Base-by-base conservation (phyloP, 352 stramenopile genomes). In the Lagenidium giganteum region DNA sequence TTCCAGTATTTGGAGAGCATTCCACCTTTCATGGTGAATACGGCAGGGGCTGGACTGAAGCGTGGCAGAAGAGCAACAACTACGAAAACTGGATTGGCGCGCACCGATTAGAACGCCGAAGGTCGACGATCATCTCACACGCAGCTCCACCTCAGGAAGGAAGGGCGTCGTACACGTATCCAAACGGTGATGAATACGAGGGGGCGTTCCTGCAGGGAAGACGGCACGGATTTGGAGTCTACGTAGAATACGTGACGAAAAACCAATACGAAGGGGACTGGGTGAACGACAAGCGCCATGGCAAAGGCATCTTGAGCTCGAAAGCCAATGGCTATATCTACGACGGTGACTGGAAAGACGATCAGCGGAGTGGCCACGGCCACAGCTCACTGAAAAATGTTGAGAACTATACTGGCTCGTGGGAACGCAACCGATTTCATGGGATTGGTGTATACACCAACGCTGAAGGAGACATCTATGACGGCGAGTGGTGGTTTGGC, bases 121-220 rank as follows among this genome's bases (percentile, higher is more conserved):
- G 53, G 8, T 55, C 33, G 12, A 52, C 58, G 8, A 20, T 49
- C 3, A 25, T 17, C 11, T 44, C 34, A 5, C 11, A 18, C 0
- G 40, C 39, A 18, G 59, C 56, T 0, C 56, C 63, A 17, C 70
- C 70, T 7, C 31, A 58, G 8, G 54, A 72, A 45, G 70, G 70
- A 0, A 48, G 52, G 13, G 52, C 54, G 3, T 42, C 22, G 0
- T 84, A 77, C 38, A 67, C 47, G 8, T 84, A 84, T 30, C 38
- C 54, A 14, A 82, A 74, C 40, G 76, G 78, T 2, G 78, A 91
- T 35, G 63, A 69, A 35, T 91, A 91, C 33, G 71, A 82, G 4
- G 78, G 78, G 3, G 35, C 67, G 4, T 86, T 87, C 51, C 38
- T 57, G 22, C 42, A 61, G 16, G 59, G 69, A 0, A 78, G 62